phyloP scores from a whole-genome alignment of 768 basidiomycete species.

The Candolleomyces eurysporus region DNA sequence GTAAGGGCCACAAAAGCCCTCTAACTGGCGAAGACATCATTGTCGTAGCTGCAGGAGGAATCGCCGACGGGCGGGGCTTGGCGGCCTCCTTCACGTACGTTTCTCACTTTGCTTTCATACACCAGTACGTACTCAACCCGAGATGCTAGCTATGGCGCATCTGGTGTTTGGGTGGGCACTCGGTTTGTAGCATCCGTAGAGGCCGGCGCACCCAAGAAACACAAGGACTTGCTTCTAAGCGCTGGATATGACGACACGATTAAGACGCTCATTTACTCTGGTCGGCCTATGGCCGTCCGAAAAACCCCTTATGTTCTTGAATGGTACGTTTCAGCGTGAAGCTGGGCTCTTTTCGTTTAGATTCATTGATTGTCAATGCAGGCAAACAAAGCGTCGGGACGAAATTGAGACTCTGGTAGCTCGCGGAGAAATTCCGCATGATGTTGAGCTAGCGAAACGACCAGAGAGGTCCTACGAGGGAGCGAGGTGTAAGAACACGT shows the following conservation, averaged over 20 bases:
- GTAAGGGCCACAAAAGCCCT: slow-evolving; percentile 64
- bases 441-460: slow-evolving; percentile 63
- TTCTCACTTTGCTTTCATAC: background rate
- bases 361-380: slow-evolving; percentile 15
- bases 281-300: slow-evolving; percentile 79
- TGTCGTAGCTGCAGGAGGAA: slow-evolving; percentile 83
- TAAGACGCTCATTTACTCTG: slow-evolving; percentile 72
- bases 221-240: slow-evolving; percentile 64
- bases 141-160: slow-evolving; percentile 64
- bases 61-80: slow-evolving; percentile 79
- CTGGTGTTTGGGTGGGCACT: slow-evolving; percentile 87
- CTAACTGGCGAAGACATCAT: slow-evolving; percentile 74
- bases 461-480: slow-evolving; percentile 66
- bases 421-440: slow-evolving; percentile 72
- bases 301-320: slow-evolving; percentile 76
- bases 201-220: slow-evolving; percentile 72
- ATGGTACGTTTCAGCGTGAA: slow-evolving; percentile 43
- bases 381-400: slow-evolving; percentile 59
- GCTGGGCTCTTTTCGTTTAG: background rate
- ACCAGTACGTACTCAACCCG: background rate
- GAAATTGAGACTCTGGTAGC: slow-evolving; percentile 61
- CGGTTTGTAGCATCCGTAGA: slow-evolving; percentile 83
- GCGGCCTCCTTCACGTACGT: slow-evolving; percentile 69
- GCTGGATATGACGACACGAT: slow-evolving; percentile 76
- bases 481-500: slow-evolving; percentile 49